Evolutionary conservation across 1,284 basidiomycete genomes (phyloP).

Genomic region (Fomitopsis schrenkii): DNA sequence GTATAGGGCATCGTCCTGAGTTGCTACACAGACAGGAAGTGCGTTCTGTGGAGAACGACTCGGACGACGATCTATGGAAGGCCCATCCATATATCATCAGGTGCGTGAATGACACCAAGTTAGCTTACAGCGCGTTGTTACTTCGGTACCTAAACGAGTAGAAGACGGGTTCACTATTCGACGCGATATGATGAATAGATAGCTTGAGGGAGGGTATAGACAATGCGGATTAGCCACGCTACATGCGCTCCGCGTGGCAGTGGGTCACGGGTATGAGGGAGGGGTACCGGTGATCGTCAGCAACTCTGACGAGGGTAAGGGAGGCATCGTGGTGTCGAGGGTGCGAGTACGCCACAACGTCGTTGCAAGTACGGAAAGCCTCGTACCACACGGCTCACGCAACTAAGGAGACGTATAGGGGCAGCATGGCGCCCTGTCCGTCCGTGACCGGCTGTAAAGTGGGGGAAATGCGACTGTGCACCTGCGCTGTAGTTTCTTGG

Average conservation of each 20-base stretch:
- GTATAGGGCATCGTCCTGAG: too few species aligned
- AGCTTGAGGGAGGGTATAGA: not conserved
- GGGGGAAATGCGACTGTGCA: constrained; percentile 30
- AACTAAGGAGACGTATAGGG: constrained; percentile 18
- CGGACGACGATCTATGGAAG: too few species aligned
- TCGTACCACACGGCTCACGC: not conserved
- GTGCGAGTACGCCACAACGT: not conserved
- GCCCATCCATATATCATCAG: not conserved
- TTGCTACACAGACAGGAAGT: too few species aligned
- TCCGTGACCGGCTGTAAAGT: constrained; percentile 34
- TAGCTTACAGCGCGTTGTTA: not conserved
- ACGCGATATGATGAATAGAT: not conserved
- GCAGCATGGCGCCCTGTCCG: constrained; percentile 24
- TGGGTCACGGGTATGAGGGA: not conserved
- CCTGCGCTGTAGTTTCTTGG: constrained; percentile 28
- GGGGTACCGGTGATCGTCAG: too few species aligned
- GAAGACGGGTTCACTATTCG: not conserved
- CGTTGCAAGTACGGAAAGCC: not conserved
- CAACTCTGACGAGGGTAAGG: too few species aligned
- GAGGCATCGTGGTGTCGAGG: too few species aligned
- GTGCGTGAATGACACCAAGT: not conserved
- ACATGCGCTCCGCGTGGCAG: not conserved
- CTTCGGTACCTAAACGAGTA: not conserved
- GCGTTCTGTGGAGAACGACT: too few species aligned
- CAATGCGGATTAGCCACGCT: not conserved